Evolutionary conservation across 2,329 filamentous ascomycete species (phyloP).

Genomic region (Pyricularia grisea): DNA sequence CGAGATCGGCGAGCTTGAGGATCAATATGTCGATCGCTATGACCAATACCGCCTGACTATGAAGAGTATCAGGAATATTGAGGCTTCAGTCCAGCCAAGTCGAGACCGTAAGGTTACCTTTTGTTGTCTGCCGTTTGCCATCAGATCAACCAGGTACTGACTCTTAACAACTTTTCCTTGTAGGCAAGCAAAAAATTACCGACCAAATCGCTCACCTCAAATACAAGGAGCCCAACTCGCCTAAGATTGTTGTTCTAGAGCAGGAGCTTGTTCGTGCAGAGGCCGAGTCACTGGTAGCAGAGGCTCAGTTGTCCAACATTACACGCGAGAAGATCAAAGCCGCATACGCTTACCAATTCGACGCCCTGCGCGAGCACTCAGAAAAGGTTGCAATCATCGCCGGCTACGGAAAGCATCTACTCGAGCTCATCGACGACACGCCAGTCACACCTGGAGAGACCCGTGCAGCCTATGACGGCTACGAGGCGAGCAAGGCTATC

Average conservation of each 20-base stretch:
- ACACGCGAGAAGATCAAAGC: slow-evolving; percentile 99
- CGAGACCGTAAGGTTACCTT: slow-evolving; percentile 67
- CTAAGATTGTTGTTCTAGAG: slow-evolving; percentile 94
- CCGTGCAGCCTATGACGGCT: slow-evolving; percentile 90
- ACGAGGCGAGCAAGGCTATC: slow-evolving; percentile 96
- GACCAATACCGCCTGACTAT: slow-evolving; percentile 99
- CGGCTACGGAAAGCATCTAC: slow-evolving; percentile 94
- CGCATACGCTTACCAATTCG: slow-evolving; percentile 96
- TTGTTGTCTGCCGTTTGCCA: background rate
- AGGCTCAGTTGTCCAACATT: slow-evolving; percentile 97
- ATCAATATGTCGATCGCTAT: slow-evolving; percentile 97
- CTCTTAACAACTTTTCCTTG: background rate
- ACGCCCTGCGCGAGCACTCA: slow-evolving; percentile 92
- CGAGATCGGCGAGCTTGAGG: slow-evolving; percentile 95
- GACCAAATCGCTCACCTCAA: slow-evolving; percentile 98
- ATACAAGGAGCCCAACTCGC: slow-evolving; percentile 98
- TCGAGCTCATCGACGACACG: slow-evolving; percentile 92
- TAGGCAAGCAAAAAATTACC: slow-evolving; percentile 97
- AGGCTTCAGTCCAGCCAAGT: slow-evolving; percentile 95
- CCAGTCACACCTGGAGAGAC: slow-evolving; percentile 97
- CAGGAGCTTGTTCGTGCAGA: slow-evolving; percentile 97
- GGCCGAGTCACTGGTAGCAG: slow-evolving; percentile 95
- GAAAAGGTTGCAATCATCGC: slow-evolving; percentile 98
- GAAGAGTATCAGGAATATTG: slow-evolving; percentile 98
- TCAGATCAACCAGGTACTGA: slow-evolving; percentile 12